Percentiles rank a stretch among this genome's conserved stretches.
These are phyloP conservation scores for Pestalotiopsis sp. DNA, from an alignment of 2,329 filamentous ascomycete species.

Conservation along the genomic window DNA sequence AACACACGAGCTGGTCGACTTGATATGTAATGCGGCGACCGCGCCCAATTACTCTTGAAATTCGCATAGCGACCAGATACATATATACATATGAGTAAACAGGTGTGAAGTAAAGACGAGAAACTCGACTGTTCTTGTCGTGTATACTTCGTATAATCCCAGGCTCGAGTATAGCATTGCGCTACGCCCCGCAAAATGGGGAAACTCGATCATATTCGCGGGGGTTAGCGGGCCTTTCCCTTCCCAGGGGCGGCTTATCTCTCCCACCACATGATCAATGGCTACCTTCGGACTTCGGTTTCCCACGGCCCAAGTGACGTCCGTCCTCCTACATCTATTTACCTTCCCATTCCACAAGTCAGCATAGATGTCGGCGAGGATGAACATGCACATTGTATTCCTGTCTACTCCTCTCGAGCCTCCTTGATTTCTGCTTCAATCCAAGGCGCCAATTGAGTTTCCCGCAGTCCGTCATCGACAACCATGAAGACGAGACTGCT, in stretches of 20 bases:
- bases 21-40: no score
- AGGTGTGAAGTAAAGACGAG: background rate
- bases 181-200: background rate
- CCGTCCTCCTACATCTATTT: background rate
- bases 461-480: background rate
- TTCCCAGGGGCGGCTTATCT: background rate
- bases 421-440: background rate
- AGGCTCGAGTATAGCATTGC: background rate
- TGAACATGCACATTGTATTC: background rate
- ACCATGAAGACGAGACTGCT: conserved; percentile 26
- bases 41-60: no score
- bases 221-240: background rate
- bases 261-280: background rate
- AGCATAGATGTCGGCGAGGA: background rate
- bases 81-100: background rate
- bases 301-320: background rate
- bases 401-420: background rate
- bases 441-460: background rate
- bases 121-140: background rate
- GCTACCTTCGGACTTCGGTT: conserved; percentile 5
- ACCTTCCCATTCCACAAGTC: background rate
- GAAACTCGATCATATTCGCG: background rate
- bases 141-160: background rate
- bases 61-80: no score
- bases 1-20: no score